These are phyloP conservation scores for Fragaria nilgerrensis DNA, from an alignment of 306 rosid species.

Conservation along the genomic window DNA sequence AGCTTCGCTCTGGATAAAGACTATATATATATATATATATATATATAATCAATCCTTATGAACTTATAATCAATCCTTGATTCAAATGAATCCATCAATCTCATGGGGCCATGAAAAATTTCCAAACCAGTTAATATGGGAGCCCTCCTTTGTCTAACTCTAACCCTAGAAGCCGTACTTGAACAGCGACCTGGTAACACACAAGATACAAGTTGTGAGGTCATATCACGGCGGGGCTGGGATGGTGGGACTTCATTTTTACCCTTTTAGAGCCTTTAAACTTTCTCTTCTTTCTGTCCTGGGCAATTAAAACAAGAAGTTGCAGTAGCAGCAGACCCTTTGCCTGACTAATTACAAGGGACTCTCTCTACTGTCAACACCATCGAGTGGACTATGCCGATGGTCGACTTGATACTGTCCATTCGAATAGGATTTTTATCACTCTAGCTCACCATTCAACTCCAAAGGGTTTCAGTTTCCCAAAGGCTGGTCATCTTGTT, in stretches of 20 bases:
- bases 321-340: background rate
- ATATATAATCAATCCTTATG: background rate
- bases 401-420: background rate
- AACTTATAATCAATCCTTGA: background rate
- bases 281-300: background rate
- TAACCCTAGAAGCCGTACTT: background rate
- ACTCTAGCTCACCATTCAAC: background rate
- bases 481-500: background rate
- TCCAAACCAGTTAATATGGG: background rate
- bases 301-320: background rate
- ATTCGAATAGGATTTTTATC: background rate
- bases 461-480: background rate
- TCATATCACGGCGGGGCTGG: background rate
- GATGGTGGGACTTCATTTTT: background rate
- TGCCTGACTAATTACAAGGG: background rate
- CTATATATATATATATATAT: too few relatives aligned
- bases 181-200: conserved; percentile 7
- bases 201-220: background rate
- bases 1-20: too few relatives aligned
- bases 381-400: background rate
- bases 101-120: background rate
- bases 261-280: background rate
- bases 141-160: background rate
- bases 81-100: background rate
- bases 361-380: background rate